Base-by-base conservation (phyloP, 2,329 filamentous ascomycete genomes). In the Zymoseptoria brevis region DNA sequence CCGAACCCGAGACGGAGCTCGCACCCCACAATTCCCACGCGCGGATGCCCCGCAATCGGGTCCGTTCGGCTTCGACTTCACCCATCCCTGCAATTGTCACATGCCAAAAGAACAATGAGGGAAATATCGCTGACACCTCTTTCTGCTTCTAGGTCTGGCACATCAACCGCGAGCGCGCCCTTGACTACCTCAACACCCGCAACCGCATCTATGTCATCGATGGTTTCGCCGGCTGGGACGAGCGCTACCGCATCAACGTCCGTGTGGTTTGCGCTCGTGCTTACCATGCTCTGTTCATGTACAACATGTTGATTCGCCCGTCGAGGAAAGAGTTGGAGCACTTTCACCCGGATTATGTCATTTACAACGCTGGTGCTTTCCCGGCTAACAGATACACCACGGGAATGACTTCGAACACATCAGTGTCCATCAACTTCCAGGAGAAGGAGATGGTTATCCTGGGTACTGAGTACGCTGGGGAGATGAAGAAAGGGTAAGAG, bases 371-470 rank as follows among this genome's bases (percentile, higher is more conserved):
- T 64, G 94, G 94, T 68, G 90, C 90, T 64, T 99, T 99, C 88
- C 94, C 94, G 53, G 94, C 94, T 74, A 99, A 99, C 83, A 87
- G 93, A 78, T 99, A 87, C 80, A 99, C 94, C 61, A 89, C 91
- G 76, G 92, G 94, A 73, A 99, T 99, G 94, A 99, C 94, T 71
- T 97, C 94, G 19, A 90, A 90, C 64, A 99, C 94, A 56, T 99
- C 94, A 8, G 93, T 99, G 56, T 88, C 94, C 68, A 95, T 99
- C 82, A 99, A 99, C 86, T 99, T 99, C 72, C 89, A 88, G 74
- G 92, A 96, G 74, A 96, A 96, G 87, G 94, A 99, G 84, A 99
- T 99, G 94, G 94, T 99, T 69, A 99, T 99, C 75, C 87, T 99
- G 59, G 94, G 94, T 76, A 99, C 94, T 41, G 94, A 99, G 81